These are phyloP conservation scores for Trichoderma atroviride DNA, from an alignment of 2,329 filamentous ascomycete species.

Conservation along the genomic window DNA sequence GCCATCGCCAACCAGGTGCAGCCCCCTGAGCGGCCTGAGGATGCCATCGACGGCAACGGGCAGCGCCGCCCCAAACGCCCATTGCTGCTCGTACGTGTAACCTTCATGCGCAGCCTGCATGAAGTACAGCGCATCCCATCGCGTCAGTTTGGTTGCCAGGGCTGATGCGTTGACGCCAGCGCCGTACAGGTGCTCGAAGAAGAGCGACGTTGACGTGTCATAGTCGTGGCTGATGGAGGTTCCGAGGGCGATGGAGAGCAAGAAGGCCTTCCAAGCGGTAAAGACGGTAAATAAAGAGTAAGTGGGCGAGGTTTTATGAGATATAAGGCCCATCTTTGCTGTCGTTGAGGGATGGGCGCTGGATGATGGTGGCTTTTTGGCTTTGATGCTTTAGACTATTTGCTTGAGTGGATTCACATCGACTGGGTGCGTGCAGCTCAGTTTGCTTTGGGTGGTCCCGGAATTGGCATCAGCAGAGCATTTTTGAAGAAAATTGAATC, in stretches of 20 bases:
- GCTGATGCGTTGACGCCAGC: conserved; percentile 44
- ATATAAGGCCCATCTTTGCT: conserved; percentile 13
- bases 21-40: conserved; percentile 34
- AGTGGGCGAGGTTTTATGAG: conserved; percentile 30
- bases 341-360: neutral
- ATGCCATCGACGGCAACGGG: conserved; percentile 48
- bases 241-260: conserved; percentile 63
- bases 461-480: neutral
- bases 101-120: conserved; percentile 63
- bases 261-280: conserved; percentile 65
- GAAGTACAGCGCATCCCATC: conserved; percentile 85
- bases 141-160: conserved; percentile 61
- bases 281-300: conserved; percentile 48
- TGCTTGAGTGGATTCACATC: neutral
- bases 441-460: fast-evolving
- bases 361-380: neutral
- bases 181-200: conserved; percentile 42
- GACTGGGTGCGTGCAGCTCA: neutral
- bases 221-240: conserved; percentile 64
- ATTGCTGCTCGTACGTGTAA: conserved; percentile 78
- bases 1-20: conserved; percentile 31
- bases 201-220: conserved; percentile 71
- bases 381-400: neutral
- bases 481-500: neutral
- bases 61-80: conserved; percentile 69